A percentile compares a stretch with the other conserved stretches of the same genome.
Conservation (phyloP, 2,329 filamentous ascomycete genomes). For the Apiospora sp. region DNA sequence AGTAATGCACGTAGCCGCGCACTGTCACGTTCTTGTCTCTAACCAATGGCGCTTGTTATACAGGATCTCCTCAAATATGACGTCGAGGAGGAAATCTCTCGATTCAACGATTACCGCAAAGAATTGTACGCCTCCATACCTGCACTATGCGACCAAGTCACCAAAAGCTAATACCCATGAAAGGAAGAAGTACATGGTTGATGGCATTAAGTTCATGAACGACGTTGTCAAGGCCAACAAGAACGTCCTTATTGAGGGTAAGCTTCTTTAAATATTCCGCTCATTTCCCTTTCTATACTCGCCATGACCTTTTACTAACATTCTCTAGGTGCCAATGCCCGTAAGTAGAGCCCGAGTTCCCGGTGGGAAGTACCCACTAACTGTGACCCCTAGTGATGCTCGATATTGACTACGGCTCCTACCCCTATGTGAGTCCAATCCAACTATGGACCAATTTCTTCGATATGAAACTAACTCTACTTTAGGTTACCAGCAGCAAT, state of each 20-base stretch:
- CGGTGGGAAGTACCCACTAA: neutral
- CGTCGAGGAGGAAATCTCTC: slow-evolving; percentile 70
- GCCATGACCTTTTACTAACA: neutral
- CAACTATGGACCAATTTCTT: neutral
- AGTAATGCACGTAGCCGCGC: neutral
- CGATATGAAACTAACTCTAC: neutral
- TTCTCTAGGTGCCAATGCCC: slow-evolving; percentile 56
- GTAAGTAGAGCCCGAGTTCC: neutral
- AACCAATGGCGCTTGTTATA: neutral
- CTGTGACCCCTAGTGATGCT: slow-evolving; percentile 53
- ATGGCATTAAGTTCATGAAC: slow-evolving; percentile 70
- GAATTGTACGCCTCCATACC: slow-evolving; percentile 43
- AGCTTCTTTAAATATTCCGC: neutral
- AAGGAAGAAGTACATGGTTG: slow-evolving; percentile 65
- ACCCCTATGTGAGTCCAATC: slow-evolving; percentile 59
- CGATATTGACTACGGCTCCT: slow-evolving; percentile 67
- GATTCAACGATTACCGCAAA: slow-evolving; percentile 68
- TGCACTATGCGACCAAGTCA: neutral
- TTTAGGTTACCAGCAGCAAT: slow-evolving; percentile 47
- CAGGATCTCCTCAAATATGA: slow-evolving; percentile 68
- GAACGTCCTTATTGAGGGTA: slow-evolving; percentile 64
- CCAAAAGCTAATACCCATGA: neutral
- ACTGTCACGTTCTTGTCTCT: neutral
- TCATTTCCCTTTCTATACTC: neutral
- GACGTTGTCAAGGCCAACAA: slow-evolving; percentile 63